phyloP scores from a whole-genome alignment of 2,329 filamentous ascomycete genomes.

The Ophiostoma sp. region DNA sequence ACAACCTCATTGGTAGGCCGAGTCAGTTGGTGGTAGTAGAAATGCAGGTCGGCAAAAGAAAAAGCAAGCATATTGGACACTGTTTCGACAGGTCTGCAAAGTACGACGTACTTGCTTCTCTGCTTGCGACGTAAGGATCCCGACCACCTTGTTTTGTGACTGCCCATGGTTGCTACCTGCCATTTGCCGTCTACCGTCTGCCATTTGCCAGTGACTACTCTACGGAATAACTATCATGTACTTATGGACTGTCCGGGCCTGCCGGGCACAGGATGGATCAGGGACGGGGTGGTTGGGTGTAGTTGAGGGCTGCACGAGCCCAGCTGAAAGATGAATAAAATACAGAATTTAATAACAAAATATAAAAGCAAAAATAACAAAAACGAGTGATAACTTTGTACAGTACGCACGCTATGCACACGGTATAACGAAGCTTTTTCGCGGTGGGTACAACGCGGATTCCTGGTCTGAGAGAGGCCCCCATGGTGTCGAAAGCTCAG shows the following conservation, averaged over 20 bases:
- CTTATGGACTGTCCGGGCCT: neutral
- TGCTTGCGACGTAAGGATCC: slow-evolving; percentile 3
- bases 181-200: neutral
- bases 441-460: neutral
- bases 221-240: no score
- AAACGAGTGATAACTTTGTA: neutral
- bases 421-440: slow-evolving; percentile 2
- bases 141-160: slow-evolving; percentile 21
- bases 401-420: neutral
- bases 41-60: neutral
- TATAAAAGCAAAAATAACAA: no score
- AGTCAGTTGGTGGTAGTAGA: neutral
- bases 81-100: neutral
- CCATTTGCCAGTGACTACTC: neutral
- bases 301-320: slow-evolving; percentile 19
- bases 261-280: slow-evolving; percentile 7
- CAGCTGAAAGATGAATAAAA: slow-evolving; percentile 21
- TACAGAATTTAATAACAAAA: neutral
- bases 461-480: neutral
- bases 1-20: neutral
- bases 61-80: neutral
- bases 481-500: neutral
- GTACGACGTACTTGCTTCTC: neutral
- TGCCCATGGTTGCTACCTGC: slow-evolving; percentile 16
- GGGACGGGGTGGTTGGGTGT: neutral